These are phyloP conservation scores for Postia placenta DNA, from an alignment of 768 basidiomycete genomes.

Conservation along the genomic window DNA sequence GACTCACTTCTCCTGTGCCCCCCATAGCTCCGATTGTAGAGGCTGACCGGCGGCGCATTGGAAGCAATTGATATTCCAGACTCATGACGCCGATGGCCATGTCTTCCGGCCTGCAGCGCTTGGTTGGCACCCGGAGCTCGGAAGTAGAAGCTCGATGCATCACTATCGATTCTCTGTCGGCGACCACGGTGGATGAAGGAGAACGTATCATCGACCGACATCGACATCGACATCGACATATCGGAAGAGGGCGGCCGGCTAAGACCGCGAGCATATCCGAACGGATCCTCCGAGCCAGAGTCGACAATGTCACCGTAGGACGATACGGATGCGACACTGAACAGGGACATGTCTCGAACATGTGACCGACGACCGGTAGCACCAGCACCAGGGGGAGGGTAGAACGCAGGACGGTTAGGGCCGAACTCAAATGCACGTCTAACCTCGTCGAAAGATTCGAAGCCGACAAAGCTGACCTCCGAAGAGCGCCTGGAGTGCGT, in stretches of 20 bases:
- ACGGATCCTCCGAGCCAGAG: constrained; percentile 60
- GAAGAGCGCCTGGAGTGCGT: constrained; percentile 37
- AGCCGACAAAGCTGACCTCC: constrained; percentile 59
- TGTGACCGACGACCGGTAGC: constrained; percentile 31
- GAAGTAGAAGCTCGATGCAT: constrained; percentile 77
- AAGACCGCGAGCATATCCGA: constrained; percentile 63
- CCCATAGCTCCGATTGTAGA: constrained; percentile 65
- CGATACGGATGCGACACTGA: constrained; percentile 75
- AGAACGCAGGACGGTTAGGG: constrained; percentile 56
- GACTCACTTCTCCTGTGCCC: constrained; percentile 51
- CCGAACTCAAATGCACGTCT: constrained; percentile 73
- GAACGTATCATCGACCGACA: constrained; percentile 66
- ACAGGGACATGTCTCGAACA: constrained; percentile 48
- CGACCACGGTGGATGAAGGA: constrained; percentile 42
- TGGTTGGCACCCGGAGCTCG: constrained; percentile 29
- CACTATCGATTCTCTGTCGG: constrained; percentile 61
- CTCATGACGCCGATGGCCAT: constrained; percentile 55
- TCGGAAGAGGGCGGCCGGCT: constrained; percentile 57
- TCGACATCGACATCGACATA: constrained; percentile 47
- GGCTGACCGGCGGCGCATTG: constrained; percentile 59
- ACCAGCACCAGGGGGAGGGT: constrained; percentile 41
- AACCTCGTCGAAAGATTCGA: constrained; percentile 76
- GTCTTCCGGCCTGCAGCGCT: constrained; percentile 29
- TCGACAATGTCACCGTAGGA: constrained; percentile 69
- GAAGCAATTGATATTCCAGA: constrained; percentile 46